Evolutionary conservation across 192 early-diverging fungal genomes (phyloP), one percentile per base, ranked within the genome.

Genomic region (Chytriomyces sp.): DNA sequence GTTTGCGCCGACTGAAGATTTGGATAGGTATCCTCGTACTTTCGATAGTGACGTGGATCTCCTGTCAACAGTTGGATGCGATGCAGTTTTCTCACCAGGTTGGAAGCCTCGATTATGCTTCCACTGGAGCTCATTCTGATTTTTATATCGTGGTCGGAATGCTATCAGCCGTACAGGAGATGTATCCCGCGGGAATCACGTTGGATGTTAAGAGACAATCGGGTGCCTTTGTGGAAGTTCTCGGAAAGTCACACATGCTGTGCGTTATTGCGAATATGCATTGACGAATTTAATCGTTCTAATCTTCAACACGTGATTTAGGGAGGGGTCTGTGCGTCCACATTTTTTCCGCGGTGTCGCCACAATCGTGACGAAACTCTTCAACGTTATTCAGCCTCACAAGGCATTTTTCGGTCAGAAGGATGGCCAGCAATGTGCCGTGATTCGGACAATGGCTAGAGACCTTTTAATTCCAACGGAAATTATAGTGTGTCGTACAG

Each of bases 271-370:
- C 26, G 2, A 14, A 64, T 1, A 49, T 14, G 1, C 44, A 49
- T 49, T 49, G 14, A n/a, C 44, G 44, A 49, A 49, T 22, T 2
- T 64, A 28, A 26, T 3, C 0, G 2, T 68, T 28, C 37, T 26
- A 7, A 71, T 22, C 44, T 14, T 2, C 44, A 49, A 14, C 22
- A 3, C 44, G 44, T 2, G 14, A n/a, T 2, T 22, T 37, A 79
- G 79, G 60, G 97, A 99, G 77, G 97, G 97, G 34, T 84, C 81
- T 25, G 88, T 93, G 3, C 89, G 97, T 0, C 97, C 97, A 12
- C 90, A 93, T 73, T 98, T 98, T 78, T 99, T 99, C 83, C 88
- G 96, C 55, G 97, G 97, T 38, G 97, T 99, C 3, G 92, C 94
- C 0, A 99, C 97, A 1, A 91, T 99, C 0, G 95, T 97, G 2